These are phyloP conservation scores for Eucalyptus viminalis DNA, from an alignment of 345 rosid genomes.

Conservation along the genomic window DNA sequence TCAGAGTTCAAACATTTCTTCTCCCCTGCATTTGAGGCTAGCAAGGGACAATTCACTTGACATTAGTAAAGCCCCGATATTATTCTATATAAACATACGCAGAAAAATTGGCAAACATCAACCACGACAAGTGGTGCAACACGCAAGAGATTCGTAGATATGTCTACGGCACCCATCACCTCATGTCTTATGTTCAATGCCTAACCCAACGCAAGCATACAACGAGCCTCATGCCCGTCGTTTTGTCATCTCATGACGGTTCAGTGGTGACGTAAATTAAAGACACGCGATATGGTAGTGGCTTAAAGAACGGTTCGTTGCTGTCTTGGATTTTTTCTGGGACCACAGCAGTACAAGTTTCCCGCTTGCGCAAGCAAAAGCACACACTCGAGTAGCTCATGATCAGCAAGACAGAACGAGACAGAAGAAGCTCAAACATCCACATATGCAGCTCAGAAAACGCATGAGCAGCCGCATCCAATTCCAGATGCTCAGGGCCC, in stretches of 20 bases:
- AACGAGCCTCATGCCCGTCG: background rate
- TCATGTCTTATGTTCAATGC: background rate
- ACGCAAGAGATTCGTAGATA: background rate
- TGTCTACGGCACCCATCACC: background rate
- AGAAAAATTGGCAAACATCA: background rate
- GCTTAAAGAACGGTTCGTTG: background rate
- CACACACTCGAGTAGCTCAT: background rate
- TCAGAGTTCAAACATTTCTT: constrained; percentile 75
- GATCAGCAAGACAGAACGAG: background rate
- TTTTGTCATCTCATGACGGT: background rate
- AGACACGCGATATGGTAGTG: background rate
- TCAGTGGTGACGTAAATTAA: background rate
- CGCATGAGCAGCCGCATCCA: background rate
- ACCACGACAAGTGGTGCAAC: background rate
- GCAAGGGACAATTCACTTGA: background rate
- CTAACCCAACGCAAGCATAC: background rate
- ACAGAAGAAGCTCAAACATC: background rate
- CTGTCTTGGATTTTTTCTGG: background rate
- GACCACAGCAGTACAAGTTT: background rate
- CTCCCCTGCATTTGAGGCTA: constrained; percentile 38
- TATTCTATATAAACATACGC: background rate
- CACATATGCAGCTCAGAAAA: background rate
- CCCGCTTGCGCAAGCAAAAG: background rate
- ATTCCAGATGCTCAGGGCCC: background rate
- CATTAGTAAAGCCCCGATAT: background rate